These are phyloP conservation scores for Pistacia vera DNA, from an alignment of 345 rosid genomes.

Conservation along the genomic window DNA sequence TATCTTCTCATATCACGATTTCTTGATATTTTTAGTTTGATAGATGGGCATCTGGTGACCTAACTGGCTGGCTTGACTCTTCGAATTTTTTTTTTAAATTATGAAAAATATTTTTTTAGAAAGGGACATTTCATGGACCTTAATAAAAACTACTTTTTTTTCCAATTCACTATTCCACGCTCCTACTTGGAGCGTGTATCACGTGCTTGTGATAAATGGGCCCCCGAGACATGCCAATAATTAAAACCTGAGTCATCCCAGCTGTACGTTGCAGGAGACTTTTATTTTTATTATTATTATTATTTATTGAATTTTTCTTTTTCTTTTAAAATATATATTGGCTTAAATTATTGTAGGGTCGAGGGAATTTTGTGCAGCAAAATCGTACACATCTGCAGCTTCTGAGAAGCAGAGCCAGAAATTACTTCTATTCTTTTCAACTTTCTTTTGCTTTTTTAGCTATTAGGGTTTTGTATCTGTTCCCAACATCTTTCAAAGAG, in stretches of 20 bases:
- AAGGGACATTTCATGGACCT: constrained; percentile 9
- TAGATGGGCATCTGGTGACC: constrained; percentile 17
- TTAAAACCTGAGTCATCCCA: neutral
- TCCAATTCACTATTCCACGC: neutral
- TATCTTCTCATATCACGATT: neutral
- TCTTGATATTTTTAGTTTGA: neutral
- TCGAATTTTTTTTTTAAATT: neutral
- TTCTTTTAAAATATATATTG: neutral
- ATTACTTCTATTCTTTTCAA: neutral
- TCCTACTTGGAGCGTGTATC: neutral
- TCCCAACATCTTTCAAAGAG: too few species aligned
- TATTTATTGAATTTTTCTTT: neutral
- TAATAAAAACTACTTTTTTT: neutral
- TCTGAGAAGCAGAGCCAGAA: neutral
- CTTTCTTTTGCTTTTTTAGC: too few species aligned
- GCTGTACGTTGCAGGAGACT: neutral
- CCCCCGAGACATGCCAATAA: constrained; percentile 2
- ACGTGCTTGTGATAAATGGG: neutral
- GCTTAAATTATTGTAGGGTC: neutral
- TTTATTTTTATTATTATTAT: neutral
- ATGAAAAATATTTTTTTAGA: neutral
- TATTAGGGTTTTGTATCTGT: too few species aligned
- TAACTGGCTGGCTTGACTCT: constrained; percentile 8
- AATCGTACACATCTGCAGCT: neutral
- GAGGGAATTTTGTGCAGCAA: constrained; percentile 4